Conservation (phyloP, 2,329 filamentous ascomycete species). For the Beauveria rudraprayagi region DNA sequence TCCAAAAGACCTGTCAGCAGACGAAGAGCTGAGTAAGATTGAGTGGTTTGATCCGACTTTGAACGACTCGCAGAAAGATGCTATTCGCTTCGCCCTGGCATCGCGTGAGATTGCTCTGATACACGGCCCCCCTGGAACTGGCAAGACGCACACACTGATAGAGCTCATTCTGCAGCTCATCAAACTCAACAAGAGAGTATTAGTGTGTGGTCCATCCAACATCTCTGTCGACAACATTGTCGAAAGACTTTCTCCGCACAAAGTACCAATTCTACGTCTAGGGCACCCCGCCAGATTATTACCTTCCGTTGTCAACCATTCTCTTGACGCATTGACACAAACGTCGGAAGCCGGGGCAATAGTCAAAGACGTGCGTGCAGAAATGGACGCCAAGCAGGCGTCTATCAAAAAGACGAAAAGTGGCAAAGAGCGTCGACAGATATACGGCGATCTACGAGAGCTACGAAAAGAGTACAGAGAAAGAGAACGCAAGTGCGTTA, state of each 20-base stretch:
- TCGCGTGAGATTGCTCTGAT: conserved; percentile 80
- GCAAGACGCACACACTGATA: conserved; percentile 93
- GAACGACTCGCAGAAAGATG: conserved; percentile 60
- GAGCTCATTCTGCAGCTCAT: conserved; percentile 91
- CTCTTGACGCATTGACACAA: conserved; percentile 81
- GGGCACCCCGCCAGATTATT: conserved; percentile 88
- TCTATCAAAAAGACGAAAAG: conserved; percentile 80
- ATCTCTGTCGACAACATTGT: conserved; percentile 98
- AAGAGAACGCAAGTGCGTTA: conserved; percentile 74
- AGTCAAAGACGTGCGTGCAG: conserved; percentile 79
- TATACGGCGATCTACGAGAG: conserved; percentile 79
- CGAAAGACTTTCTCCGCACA: conserved; percentile 77
- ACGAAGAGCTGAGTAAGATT: conserved; percentile 38
- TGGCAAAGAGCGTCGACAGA: conserved; percentile 67
- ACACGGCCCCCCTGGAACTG: conserved; percentile 92
- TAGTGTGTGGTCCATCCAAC: conserved; percentile 96
- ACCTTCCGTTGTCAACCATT: conserved; percentile 80
- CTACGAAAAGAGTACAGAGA: conserved; percentile 82
- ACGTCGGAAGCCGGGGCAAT: conserved; percentile 86
- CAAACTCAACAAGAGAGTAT: conserved; percentile 60
- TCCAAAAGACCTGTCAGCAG: conserved; percentile 30
- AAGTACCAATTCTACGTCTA: conserved; percentile 78
- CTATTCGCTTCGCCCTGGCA: conserved; percentile 73
- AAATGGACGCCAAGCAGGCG: conserved; percentile 88
- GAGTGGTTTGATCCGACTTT: conserved; percentile 55